Evolutionary conservation across 2,329 filamentous ascomycete species (phyloP).

Genomic region (Phialocephala sp.): DNA sequence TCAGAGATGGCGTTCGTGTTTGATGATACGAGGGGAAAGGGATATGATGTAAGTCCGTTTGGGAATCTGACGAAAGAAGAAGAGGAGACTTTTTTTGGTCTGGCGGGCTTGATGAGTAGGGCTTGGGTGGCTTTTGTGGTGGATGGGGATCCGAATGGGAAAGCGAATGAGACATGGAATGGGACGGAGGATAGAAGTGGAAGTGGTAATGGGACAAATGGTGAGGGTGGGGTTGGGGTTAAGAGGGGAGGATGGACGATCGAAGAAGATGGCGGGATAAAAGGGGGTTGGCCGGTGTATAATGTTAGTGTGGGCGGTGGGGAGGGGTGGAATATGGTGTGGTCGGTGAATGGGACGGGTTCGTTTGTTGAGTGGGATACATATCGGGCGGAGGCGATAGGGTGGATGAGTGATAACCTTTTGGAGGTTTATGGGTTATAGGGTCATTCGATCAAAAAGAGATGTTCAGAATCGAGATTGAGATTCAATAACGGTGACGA

Average conservation of each 20-base stretch:
- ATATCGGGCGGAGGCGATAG: constrained; percentile 51
- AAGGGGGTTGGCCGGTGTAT: constrained; percentile 52
- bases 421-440: constrained; percentile 24
- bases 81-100: background rate
- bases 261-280: background rate
- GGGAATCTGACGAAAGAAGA: constrained; percentile 14
- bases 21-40: constrained; percentile 54
- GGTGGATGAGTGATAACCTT: constrained; percentile 34
- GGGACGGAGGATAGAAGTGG: no score
- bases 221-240: no score
- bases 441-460: background rate
- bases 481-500: no score
- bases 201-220: no score
- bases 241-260: no score
- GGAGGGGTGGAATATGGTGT: constrained; percentile 50
- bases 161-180: background rate
- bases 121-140: constrained; percentile 27
- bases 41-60: constrained; percentile 50
- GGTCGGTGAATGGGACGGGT: constrained; percentile 52
- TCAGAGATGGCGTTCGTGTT: constrained; percentile 61
- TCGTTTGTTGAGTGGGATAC: constrained; percentile 52
- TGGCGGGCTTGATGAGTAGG: constrained; percentile 28
- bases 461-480: background rate
- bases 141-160: constrained; percentile 16
- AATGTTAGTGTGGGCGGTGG: constrained; percentile 42